Evolutionary conservation across 2,329 filamentous ascomycete genomes (phyloP).

Genomic region (Sordariomycetes sp.): DNA sequence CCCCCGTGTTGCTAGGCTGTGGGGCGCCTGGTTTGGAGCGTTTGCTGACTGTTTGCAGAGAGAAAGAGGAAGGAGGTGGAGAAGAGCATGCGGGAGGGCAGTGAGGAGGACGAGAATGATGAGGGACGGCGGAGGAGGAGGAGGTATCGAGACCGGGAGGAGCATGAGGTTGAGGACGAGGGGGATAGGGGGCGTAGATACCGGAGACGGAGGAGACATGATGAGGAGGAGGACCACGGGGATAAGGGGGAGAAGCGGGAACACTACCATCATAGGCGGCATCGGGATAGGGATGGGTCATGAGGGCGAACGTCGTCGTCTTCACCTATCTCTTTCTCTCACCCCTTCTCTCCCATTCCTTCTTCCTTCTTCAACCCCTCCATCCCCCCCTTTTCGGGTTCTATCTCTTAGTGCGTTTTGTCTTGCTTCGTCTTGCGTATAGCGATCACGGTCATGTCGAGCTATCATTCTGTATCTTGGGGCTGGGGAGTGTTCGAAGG

Average conservation of each 20-base stretch:
- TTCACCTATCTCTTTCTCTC: neutral
- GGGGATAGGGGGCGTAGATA: constrained; percentile 14
- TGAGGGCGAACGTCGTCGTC: neutral
- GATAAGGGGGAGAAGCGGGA: constrained; percentile 14
- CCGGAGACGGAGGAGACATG: constrained; percentile 16
- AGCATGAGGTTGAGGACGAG: constrained; percentile 13
- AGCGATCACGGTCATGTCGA: neutral
- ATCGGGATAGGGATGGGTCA: neutral
- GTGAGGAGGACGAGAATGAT: constrained; percentile 16
- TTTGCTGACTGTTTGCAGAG: neutral
- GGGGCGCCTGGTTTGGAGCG: neutral
- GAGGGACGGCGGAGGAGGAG: constrained; percentile 17
- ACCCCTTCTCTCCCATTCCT: neutral
- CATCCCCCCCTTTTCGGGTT: too few relatives aligned
- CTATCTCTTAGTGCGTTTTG: neutral
- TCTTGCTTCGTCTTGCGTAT: neutral
- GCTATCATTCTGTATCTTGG: neutral
- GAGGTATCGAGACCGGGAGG: constrained; percentile 13
- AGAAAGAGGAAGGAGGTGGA: constrained; percentile 1
- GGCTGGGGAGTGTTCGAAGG: too few relatives aligned
- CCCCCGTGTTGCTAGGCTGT: constrained; percentile 4
- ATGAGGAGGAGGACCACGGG: constrained; percentile 14
- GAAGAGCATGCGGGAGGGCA: constrained; percentile 5
- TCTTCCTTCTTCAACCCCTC: neutral
- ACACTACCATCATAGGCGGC: constrained; percentile 16